phyloP scores from a whole-genome alignment of 768 basidiomycete species.

The Dioszegia hungarica region DNA sequence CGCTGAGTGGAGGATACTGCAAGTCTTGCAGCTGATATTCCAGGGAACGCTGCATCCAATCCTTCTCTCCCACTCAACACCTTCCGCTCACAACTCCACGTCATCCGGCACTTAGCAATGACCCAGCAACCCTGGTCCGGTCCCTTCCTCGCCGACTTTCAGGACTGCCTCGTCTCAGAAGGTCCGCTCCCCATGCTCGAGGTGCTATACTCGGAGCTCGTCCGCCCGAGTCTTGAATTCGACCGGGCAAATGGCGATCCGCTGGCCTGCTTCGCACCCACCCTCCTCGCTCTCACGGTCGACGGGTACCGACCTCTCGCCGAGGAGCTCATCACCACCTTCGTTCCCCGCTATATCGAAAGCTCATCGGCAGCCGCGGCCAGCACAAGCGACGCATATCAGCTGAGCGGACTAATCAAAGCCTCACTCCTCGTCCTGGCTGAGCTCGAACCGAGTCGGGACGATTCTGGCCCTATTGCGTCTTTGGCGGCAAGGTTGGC shows the following conservation, averaged over 20 bases:
- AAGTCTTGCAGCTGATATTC: background rate
- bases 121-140: constrained; percentile 7
- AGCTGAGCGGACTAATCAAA: background rate
- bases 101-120: constrained; percentile 6
- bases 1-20: too few species aligned
- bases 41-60: background rate
- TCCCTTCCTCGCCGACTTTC: constrained; percentile 1
- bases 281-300: background rate
- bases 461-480: background rate
- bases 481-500: background rate
- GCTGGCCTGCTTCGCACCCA: background rate
- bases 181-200: background rate
- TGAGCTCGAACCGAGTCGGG: too few species aligned
- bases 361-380: background rate
- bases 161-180: background rate
- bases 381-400: background rate
- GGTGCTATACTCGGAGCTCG: background rate
- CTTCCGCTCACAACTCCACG: constrained; percentile 9
- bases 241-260: constrained; percentile 8
- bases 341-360: background rate
- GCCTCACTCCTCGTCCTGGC: background rate
- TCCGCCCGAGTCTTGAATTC: constrained; percentile 2
- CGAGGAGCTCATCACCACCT: background rate
- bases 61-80: background rate
- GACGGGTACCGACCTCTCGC: background rate